Evolutionary conservation across 306 rosid species (phyloP).

Genomic region (Rosa chinensis): DNA sequence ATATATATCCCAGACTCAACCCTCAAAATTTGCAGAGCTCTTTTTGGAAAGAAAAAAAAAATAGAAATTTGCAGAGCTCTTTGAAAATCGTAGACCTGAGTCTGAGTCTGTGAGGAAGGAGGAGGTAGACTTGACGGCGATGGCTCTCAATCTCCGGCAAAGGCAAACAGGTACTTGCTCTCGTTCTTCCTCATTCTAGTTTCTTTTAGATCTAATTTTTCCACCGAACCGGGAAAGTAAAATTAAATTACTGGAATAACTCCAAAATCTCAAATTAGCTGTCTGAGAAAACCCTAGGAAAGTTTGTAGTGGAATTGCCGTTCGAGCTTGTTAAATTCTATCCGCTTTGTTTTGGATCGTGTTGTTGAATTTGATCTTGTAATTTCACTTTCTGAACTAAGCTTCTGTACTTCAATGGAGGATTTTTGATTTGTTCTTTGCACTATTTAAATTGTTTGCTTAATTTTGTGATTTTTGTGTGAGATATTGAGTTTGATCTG

Average conservation of each 20-base stretch:
- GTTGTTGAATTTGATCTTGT: constrained; percentile 4
- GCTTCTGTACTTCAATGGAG: background rate
- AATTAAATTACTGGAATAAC: background rate
- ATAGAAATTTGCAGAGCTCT: background rate
- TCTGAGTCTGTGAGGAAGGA: background rate
- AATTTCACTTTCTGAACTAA: background rate
- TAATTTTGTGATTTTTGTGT: background rate
- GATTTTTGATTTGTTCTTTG: background rate
- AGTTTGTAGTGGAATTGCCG: background rate
- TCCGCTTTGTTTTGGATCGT: background rate
- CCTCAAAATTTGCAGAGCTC: no score
- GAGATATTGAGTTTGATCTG: constrained; percentile 26
- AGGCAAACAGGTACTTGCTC: constrained; percentile 51
- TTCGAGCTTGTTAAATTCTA: background rate
- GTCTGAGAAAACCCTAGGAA: background rate
- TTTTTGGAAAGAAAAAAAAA: background rate
- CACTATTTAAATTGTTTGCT: background rate
- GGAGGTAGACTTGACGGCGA: constrained; percentile 22
- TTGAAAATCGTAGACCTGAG: background rate
- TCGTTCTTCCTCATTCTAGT: constrained; percentile 4
- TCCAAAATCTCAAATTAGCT: constrained; percentile 4
- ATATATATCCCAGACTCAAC: background rate
- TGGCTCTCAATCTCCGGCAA: constrained; percentile 70
- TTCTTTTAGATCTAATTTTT: constrained; percentile 15
- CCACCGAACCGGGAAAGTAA: background rate